phyloP scores from a whole-genome alignment of 352 stramenopile species.

The Globisporangium lucens region DNA sequence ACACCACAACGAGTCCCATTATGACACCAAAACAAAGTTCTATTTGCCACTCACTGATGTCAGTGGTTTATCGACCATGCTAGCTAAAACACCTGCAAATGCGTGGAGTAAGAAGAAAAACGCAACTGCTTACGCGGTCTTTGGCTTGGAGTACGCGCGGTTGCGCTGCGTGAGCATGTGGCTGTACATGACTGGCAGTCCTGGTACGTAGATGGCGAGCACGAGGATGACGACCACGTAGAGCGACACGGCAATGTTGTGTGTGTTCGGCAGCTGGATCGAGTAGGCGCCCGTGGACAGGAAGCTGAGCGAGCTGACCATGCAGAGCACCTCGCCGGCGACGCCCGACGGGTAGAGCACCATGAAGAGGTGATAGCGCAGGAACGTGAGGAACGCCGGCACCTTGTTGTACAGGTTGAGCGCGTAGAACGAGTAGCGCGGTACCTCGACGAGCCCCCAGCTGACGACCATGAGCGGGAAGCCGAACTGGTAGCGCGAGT shows the following conservation, averaged over 20 bases:
- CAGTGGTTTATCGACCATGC: not conserved
- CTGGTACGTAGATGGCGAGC: constrained; percentile 72
- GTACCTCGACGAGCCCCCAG: constrained; percentile 90
- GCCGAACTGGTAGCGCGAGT: constrained; percentile 75
- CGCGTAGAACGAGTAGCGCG: constrained; percentile 98
- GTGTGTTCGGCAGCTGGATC: constrained; percentile 70
- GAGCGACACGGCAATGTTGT: constrained; percentile 75
- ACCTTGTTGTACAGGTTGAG: constrained; percentile 92
- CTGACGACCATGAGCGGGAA: constrained; percentile 87
- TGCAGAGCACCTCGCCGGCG: constrained; percentile 80
- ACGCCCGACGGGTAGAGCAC: constrained; percentile 98
- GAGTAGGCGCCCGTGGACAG: constrained; percentile 61
- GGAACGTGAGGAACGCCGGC: constrained; percentile 95
- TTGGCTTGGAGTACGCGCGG: constrained; percentile 77
- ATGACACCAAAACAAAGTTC: not conserved
- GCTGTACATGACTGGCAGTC: constrained; percentile 79
- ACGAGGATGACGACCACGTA: constrained; percentile 69
- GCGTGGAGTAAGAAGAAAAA: not conserved
- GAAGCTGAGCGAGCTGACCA: constrained; percentile 62
- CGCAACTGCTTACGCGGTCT: constrained; percentile 41
- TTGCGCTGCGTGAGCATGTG: constrained; percentile 87
- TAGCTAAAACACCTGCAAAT: not conserved
- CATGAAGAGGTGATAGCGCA: constrained; percentile 98
- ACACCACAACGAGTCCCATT: not conserved
- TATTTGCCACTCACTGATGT: not conserved